Base-by-base conservation (phyloP, 2,329 filamentous ascomycete species). In the Ophiosphaerella narmari region DNA sequence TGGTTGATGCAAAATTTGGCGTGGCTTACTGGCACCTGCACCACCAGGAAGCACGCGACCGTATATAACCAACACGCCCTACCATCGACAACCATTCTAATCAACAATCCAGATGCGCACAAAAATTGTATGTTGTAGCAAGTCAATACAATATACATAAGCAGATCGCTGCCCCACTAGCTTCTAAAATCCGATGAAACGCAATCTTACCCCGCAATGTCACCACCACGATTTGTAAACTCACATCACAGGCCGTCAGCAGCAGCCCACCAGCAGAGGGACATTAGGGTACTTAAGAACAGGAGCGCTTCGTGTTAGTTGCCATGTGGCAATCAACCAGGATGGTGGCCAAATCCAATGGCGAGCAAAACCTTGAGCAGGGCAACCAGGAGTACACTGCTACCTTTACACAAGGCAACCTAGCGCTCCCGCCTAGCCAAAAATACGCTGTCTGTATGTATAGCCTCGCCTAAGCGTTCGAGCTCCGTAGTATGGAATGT, bases 361-460 rank as follows among this genome's bases (percentile, higher is more conserved):
- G 78, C 47, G 81, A 84, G 60, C 69, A 81, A 54, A 83, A 84
- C 50, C 69, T 87, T 18, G 75, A 81, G 46, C 68, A 78, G 39
- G 80, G 80, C 40, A 89, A 89, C 67, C 78, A 76, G 29, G 72
- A 78, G 29, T 86, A 87, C 63, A 80, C 78, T 4, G 72, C 77
- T 2, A 73, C 68, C 2, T 92, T 91, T 71, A 83, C 78, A n/a
- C 78, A 89, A 54, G 87, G 86, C 13, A 57, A 85, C 54, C 79
- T 91, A 4, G 79, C 83, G 1, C 79, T 91, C 1, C 86, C 88
- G 0, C 89, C 89, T 13, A 83, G 83, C 8, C 88, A 87, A 74
- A 82, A 86, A 61, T 89, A 89, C 63, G 77, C 84, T 7, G 76
- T 88, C 55, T 72, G 85, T 87, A 78, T 31, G 76, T 59, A 36